Base-by-base conservation (phyloP, 805 yeast genomes). In the Metschnikowia corniflorae region DNA sequence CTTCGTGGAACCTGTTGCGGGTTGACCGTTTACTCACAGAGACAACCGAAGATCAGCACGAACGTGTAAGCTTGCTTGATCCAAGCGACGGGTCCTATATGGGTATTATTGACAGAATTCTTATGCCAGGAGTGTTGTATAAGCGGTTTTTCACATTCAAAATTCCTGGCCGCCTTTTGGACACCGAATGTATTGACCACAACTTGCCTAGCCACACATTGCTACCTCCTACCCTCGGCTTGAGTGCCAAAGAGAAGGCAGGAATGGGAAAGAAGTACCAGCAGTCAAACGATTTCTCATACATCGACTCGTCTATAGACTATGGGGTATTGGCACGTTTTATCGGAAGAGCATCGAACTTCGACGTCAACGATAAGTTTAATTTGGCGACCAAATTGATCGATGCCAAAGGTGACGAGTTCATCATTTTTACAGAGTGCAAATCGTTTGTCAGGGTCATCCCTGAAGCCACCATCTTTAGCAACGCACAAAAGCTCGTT, bases 1-100 rank as follows among this genome's bases (percentile, higher is more conserved):
- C 80, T 2, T 66, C 75, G 28, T 78, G 70, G 64, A 69, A 72
- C 40, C 58, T 61, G 35, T 68, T 55, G 2, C 46, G 38, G 29
- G 54, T 68, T 26, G 55, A 57, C 40, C 41, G 71, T 5, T 47
- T 65, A n/a, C 33, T 60, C 3, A 50, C 58, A 3, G 69, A 62
- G 8, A 33, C 29, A 6, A 29, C n/a, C 26, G 42, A 34, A 9
- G 35, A 29, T 17, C 31, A 54, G 8, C 31, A 31, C 29, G 18
- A 34, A 7, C 55, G 61, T 27, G 44, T 49, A 3, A 23, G 35
- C n/a, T 2, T 26, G 1, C n/a, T 39, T 7, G 69, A 64, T 35
- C 54, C 64, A 0, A 10, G 46, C 2, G 69, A 64, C 37, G 52
- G 50, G 9, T 38, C 65, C 2, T 29, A 16, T 10, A 39, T 53